Percentiles rank a stretch among this genome's conserved stretches.
Conservation (phyloP, 2,329 filamentous ascomycete genomes). For the Cladobotryum protrusum region DNA sequence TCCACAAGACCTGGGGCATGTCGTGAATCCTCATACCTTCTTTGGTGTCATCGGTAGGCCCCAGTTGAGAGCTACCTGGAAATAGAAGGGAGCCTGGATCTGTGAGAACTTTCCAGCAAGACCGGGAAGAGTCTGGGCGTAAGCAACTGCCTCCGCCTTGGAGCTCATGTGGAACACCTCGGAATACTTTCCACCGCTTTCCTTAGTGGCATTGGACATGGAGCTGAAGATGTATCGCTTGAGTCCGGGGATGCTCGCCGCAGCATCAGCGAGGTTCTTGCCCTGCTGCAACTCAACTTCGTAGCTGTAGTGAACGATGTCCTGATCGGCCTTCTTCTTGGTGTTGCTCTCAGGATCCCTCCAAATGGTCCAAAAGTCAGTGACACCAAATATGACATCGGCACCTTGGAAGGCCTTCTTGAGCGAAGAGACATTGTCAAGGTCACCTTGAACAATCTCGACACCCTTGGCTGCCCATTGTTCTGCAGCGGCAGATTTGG, state of each 20-base stretch:
- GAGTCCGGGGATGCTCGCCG: constrained; percentile 24
- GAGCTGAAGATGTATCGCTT: constrained; percentile 34
- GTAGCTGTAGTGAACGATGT: constrained; percentile 17
- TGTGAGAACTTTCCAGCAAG: constrained; percentile 12
- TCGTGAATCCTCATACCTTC: constrained; percentile 6
- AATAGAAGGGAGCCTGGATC: constrained; percentile 14
- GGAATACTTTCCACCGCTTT: constrained; percentile 35
- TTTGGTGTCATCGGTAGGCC: constrained; percentile 13
- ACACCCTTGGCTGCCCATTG: constrained; percentile 14
- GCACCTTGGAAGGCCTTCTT: constrained; percentile 18
- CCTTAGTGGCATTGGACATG: constrained; percentile 28
- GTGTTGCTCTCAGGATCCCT: constrained; percentile 35
- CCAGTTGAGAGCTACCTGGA: constrained; percentile 12
- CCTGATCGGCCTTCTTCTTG: constrained; percentile 24
- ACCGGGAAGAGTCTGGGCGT: constrained; percentile 15
- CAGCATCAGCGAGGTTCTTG: constrained; percentile 31
- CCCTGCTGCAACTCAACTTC: constrained; percentile 32
- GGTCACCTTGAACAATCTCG: constrained; percentile 19
- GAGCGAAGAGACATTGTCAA: constrained; percentile 15
- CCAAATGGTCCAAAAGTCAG: constrained; percentile 22
- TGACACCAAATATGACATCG: constrained; percentile 24
- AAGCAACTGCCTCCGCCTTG: constrained; percentile 31
- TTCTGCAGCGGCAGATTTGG: constrained; percentile 13
- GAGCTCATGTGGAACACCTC: constrained; percentile 36
- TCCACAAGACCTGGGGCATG: neutral